A percentile compares a stretch with the other conserved stretches of the same genome.
Evolutionary conservation across 148 eudicot species (phyloP).

Genomic region (Polygonum maritimum): DNA sequence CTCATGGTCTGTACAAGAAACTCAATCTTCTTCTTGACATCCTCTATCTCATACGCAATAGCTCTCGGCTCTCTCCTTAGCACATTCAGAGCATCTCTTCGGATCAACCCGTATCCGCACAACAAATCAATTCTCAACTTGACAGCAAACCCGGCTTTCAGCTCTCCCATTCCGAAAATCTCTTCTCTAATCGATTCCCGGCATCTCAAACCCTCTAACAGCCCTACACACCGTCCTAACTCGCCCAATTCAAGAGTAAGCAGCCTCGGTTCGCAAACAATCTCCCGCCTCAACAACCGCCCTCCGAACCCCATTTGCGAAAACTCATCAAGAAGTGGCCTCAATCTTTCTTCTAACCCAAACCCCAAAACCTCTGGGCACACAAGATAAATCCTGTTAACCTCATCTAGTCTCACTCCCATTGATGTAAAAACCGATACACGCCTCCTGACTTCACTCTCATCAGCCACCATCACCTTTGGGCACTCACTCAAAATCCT

Average conservation of each 20-base stretch:
- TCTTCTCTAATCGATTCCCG: constrained; percentile 40
- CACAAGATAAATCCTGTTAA: constrained; percentile 25
- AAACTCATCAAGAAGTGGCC: constrained; percentile 64
- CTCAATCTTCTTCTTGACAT: constrained; percentile 63
- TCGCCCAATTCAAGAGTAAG: constrained; percentile 69
- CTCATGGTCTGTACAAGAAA: constrained; percentile 55
- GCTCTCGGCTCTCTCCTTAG: constrained; percentile 75
- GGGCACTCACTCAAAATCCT: constrained; percentile 60
- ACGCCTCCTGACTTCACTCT: constrained; percentile 30
- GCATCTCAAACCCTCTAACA: constrained; percentile 59
- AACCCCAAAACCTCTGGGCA: constrained; percentile 47
- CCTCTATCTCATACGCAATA: constrained; percentile 44
- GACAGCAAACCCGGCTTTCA: constrained; percentile 63
- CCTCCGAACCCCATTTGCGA: constrained; percentile 41
- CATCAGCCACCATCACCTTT: constrained; percentile 35
- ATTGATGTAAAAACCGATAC: constrained; percentile 36
- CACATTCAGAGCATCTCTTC: constrained; percentile 65
- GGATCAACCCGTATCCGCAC: constrained; percentile 52
- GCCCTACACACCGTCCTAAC: constrained; percentile 45
- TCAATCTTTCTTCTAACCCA: constrained; percentile 51
- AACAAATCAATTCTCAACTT: constrained; percentile 63
- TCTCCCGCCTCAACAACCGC: constrained; percentile 36
- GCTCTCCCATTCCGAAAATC: constrained; percentile 49
- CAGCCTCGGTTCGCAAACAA: constrained; percentile 53
- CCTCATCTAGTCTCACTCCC: constrained; percentile 26